phyloP scores from a whole-genome alignment of 164 flowering plant species.

The Macadamia integrifolia region DNA sequence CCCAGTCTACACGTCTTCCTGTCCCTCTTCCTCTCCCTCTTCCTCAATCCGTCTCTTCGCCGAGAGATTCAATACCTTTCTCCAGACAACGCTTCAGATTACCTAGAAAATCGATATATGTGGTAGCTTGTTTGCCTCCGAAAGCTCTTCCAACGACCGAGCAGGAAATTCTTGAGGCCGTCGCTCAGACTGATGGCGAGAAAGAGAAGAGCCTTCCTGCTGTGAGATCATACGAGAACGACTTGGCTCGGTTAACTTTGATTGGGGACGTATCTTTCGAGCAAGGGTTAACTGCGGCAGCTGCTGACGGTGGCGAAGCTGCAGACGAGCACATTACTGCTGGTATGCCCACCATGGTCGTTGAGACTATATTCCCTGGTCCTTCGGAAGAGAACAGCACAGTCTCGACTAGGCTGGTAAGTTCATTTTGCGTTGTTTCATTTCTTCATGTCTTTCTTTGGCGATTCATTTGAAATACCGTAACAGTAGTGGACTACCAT shows the following conservation, averaged over 20 bases:
- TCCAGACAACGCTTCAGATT: slow-evolving; percentile 12
- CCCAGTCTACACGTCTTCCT: slow-evolving; percentile 2
- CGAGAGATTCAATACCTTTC: slow-evolving; percentile 4
- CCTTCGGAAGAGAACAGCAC: slow-evolving; percentile 57
- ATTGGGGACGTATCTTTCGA: slow-evolving; percentile 64
- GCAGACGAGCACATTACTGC: slow-evolving; percentile 63
- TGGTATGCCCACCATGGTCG: slow-evolving; percentile 66
- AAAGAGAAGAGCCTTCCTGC: slow-evolving; percentile 43
- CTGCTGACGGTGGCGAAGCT: slow-evolving; percentile 84
- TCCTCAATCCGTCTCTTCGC: background rate
- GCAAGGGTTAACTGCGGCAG: slow-evolving; percentile 90
- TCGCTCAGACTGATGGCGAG: slow-evolving; percentile 30
- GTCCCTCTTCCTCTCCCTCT: slow-evolving; percentile 1
- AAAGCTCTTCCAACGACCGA: slow-evolving; percentile 30
- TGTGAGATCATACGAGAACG: slow-evolving; percentile 69
- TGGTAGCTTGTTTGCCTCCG: slow-evolving; percentile 23
- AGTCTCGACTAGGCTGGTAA: slow-evolving; percentile 75
- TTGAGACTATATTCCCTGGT: slow-evolving; percentile 82
- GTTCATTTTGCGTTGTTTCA: slow-evolving; percentile 15
- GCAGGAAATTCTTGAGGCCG: slow-evolving; percentile 43
- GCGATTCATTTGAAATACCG: background rate
- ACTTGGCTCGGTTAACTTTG: slow-evolving; percentile 51
- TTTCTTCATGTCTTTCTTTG: background rate
- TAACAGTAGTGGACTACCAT: background rate
- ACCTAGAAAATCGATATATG: slow-evolving; percentile 15